Base-by-base conservation (phyloP, 495 filamentous ascomycete species). In the Annulohypoxylon moriforme region DNA sequence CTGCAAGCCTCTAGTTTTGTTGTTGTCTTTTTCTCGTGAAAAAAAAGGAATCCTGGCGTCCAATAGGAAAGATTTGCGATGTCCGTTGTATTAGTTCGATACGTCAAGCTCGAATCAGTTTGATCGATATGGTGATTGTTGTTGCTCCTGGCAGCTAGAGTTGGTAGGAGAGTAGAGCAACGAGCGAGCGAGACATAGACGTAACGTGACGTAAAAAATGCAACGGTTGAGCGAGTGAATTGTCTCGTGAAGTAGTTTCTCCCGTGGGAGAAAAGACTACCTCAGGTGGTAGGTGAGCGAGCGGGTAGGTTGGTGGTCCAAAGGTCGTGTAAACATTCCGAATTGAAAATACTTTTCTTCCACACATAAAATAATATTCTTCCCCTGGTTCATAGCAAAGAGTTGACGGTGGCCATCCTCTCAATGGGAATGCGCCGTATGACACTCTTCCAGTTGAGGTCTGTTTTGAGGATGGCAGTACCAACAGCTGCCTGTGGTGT, bases 401-500 rank as follows among this genome's bases (percentile, higher is more conserved):
- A 20, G 24, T 33, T 38, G 31, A 11, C n/a, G n/a, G n/a, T n/a
- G n/a, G n/a, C 31, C 63, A 67, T 58, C 40, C 40, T 49, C 63
- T 64, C 29, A 74, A 46, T 74, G 71, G 34, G 29, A 25, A 50
- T 71, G 71, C 29, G 58, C 42, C 40, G 55, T 55, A 53, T 68
- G 64, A 42, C 40, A 60, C 36, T 63, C 56, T 47, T 34, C 16
- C 16, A 57, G 53, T 63, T 62, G 61, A 68, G 67, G 65, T 59
- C 47, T 67, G 60, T 74, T 72, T 66, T 78, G 76, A 24, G 76
- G 76, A 76, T 78, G 76, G 60, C 76, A 78, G 61, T 78, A 78
- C 76, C 76, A 78, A 73, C 76, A 78, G 72, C 76, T 78, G 58
- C 76, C 76, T 66, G 73, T 76, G 36, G 76, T 78, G 62, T 78